A percentile compares a stretch with the other conserved stretches of the same genome.
Conservation (phyloP, 2,329 filamentous ascomycete species). For the Diaporthe sp. region DNA sequence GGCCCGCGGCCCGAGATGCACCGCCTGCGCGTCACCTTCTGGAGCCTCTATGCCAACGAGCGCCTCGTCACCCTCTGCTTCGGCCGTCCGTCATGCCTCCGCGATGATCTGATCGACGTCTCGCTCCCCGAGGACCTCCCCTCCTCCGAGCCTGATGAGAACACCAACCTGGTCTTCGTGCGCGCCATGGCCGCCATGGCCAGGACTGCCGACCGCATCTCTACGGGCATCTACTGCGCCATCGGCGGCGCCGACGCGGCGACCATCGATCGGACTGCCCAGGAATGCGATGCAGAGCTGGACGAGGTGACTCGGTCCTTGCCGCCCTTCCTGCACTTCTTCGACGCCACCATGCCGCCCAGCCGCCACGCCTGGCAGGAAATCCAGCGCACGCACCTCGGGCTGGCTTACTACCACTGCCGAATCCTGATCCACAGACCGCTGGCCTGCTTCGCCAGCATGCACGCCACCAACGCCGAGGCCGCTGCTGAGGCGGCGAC, state of each 20-base stretch:
- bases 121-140: neutral
- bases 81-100: slow-evolving; percentile 3
- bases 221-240: neutral
- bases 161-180: neutral
- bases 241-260: neutral
- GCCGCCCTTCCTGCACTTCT: neutral
- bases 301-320: neutral
- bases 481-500: neutral
- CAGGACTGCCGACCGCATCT: neutral
- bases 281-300: neutral
- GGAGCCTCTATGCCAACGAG: slow-evolving; percentile 6
- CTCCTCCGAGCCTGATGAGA: neutral
- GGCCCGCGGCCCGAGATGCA: slow-evolving; percentile 21
- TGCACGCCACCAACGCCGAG: slow-evolving; percentile 12
- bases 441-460: neutral
- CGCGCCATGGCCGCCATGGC: slow-evolving; percentile 2
- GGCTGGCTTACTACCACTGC: slow-evolving; percentile 3
- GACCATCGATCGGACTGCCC: neutral
- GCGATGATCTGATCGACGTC: neutral
- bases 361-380: slow-evolving; percentile 1
- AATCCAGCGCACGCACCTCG: neutral
- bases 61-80: slow-evolving; percentile 9
- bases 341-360: neutral
- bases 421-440: neutral
- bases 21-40: slow-evolving; percentile 15